Evolutionary conservation across 345 rosid species (phyloP).

Genomic region (Linum tenue): DNA sequence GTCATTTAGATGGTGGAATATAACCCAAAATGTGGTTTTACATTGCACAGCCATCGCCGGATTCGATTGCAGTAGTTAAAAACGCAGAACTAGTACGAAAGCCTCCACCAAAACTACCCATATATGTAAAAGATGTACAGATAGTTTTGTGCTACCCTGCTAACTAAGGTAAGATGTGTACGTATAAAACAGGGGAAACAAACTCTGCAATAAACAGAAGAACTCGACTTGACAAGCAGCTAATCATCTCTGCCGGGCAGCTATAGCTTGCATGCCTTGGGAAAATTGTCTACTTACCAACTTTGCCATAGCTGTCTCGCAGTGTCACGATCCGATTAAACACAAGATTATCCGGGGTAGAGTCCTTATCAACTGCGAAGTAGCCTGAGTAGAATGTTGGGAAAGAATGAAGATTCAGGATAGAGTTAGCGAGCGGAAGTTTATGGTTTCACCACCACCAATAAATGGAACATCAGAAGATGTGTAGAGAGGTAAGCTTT

Average conservation of each 20-base stretch:
- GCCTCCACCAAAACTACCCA: no score
- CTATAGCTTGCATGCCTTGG: background rate
- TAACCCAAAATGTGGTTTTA: no score
- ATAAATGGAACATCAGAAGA: constrained; percentile 1
- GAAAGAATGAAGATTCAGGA: background rate
- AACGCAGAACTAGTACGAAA: no score
- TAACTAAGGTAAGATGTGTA: no score
- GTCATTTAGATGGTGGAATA: no score
- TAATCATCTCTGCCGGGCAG: background rate
- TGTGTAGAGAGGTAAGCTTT: constrained; percentile 3
- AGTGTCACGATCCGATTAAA: constrained; percentile 81
- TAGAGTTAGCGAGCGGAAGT: no score
- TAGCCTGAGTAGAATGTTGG: constrained; percentile 46
- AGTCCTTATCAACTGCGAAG: constrained; percentile 67
- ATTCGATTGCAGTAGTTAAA: no score
- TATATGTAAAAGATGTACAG: no score
- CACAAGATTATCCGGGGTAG: constrained; percentile 57
- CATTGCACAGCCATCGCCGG: no score
- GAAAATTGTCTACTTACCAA: constrained; percentile 15
- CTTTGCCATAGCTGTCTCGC: constrained; percentile 25
- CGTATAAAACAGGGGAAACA: background rate
- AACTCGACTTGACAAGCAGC: background rate
- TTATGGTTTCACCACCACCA: no score
- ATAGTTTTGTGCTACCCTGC: no score
- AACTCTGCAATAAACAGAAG: background rate